Evolutionary conservation across 257 asterid species (phyloP).

Genomic region (Gentiana dahurica): DNA sequence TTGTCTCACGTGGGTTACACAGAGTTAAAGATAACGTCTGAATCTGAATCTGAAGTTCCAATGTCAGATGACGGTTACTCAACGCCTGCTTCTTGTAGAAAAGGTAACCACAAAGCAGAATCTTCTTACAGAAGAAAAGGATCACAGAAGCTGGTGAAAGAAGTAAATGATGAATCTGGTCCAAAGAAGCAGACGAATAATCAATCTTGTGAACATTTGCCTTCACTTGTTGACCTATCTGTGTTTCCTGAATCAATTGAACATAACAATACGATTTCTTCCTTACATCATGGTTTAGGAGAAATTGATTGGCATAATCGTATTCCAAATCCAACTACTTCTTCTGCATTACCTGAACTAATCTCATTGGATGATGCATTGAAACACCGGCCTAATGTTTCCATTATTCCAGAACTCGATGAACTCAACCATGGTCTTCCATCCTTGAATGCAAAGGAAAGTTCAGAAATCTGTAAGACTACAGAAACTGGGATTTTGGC

Average conservation of each 20-base stretch:
- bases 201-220: constrained; percentile 21
- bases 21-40: constrained; percentile 61
- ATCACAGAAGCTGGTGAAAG: constrained; percentile 10
- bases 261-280: constrained; percentile 12
- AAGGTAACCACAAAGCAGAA: constrained; percentile 12
- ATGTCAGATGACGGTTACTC: constrained; percentile 66
- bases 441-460: constrained; percentile 15
- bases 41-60: constrained; percentile 69
- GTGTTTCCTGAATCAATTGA: constrained; percentile 21
- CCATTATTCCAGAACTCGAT: constrained; percentile 42
- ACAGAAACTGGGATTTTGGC: constrained; percentile 18
- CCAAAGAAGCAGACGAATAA: constrained; percentile 9
- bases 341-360: constrained; percentile 19
- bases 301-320: constrained; percentile 30
- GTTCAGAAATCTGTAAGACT: constrained; percentile 25
- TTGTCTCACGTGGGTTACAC: constrained; percentile 60
- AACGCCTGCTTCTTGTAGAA: constrained; percentile 15
- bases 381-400: constrained; percentile 33
- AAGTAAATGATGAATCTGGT: constrained; percentile 12
- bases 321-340: constrained; percentile 16
- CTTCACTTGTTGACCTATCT: constrained; percentile 28
- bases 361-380: constrained; percentile 26
- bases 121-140: constrained; percentile 10
- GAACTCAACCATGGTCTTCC: constrained; percentile 28
- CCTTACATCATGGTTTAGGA: constrained; percentile 18